These are phyloP conservation scores for Arachis stenosperma DNA, from an alignment of 306 rosid species.

Conservation along the genomic window DNA sequence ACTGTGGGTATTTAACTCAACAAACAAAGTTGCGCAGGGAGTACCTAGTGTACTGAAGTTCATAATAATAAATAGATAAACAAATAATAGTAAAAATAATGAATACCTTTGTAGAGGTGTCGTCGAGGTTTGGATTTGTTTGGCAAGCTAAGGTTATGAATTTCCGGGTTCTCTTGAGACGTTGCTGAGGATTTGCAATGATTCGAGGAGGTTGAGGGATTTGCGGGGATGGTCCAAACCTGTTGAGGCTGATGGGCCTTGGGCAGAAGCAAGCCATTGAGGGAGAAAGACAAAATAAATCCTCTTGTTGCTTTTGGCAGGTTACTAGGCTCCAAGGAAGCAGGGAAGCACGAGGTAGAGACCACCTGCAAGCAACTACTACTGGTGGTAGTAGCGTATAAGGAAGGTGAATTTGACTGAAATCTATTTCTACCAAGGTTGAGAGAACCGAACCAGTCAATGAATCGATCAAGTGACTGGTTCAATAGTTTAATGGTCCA, in stretches of 20 bases:
- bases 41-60: not conserved
- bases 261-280: slow-evolving; percentile 75
- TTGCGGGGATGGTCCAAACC: slow-evolving; percentile 58
- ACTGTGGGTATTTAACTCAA: no score
- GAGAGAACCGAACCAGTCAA: not conserved
- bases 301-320: not conserved
- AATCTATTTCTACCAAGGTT: no score
- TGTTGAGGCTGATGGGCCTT: slow-evolving; percentile 61
- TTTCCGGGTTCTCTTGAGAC: slow-evolving; percentile 40
- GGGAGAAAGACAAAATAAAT: slow-evolving; percentile 1
- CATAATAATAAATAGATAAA: not conserved
- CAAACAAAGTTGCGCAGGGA: no score
- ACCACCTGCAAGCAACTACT: not conserved
- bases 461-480: no score
- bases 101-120: slow-evolving; percentile 53
- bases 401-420: slow-evolving; percentile 20
- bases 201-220: slow-evolving; percentile 41
- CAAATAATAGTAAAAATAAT: not conserved
- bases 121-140: slow-evolving; percentile 53
- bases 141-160: slow-evolving; percentile 59
- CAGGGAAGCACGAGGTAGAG: not conserved
- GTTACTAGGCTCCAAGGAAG: not conserved
- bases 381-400: slow-evolving; percentile 10
- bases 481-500: no score
- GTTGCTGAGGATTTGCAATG: slow-evolving; percentile 29